Evolutionary conservation across 306 rosid genomes (phyloP).

Genomic region (Spatholobus suberectus): DNA sequence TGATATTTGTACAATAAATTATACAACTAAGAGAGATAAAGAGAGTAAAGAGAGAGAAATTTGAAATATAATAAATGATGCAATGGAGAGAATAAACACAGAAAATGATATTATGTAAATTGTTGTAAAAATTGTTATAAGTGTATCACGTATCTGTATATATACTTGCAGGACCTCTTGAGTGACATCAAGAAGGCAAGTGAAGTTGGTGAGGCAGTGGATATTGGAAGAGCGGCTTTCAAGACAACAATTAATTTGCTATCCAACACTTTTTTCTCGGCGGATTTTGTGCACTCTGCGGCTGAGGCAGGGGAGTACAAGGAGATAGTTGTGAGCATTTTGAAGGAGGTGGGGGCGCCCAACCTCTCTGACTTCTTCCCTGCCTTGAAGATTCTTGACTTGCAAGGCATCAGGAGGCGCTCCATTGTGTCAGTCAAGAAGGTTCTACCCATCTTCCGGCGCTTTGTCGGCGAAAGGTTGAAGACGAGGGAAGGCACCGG

Average conservation of each 20-base stretch:
- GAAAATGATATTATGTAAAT: too few species aligned
- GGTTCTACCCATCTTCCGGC: slow-evolving; percentile 29
- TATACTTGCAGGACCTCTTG: slow-evolving; percentile 34
- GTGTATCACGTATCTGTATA: too few species aligned
- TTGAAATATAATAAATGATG: too few species aligned
- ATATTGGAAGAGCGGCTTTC: slow-evolving; percentile 53
- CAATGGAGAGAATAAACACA: too few species aligned
- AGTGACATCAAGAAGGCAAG: slow-evolving; percentile 5
- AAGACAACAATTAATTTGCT: slow-evolving; percentile 42
- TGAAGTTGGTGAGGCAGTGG: slow-evolving; percentile 40
- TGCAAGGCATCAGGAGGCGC: slow-evolving; percentile 29
- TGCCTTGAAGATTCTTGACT: neutral
- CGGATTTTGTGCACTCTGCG: slow-evolving; percentile 45
- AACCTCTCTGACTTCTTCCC: slow-evolving; percentile 43
- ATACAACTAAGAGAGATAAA: too few species aligned
- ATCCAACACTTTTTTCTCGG: slow-evolving; percentile 50
- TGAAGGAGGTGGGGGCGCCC: slow-evolving; percentile 37
- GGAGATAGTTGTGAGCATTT: slow-evolving; percentile 30
- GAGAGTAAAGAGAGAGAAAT: too few species aligned
- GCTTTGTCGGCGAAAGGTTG: slow-evolving; percentile 46
- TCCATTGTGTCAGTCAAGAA: slow-evolving; percentile 27
- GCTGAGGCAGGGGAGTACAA: slow-evolving; percentile 36
- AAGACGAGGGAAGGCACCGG: neutral
- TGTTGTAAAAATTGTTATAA: too few species aligned
- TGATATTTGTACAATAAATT: too few species aligned